phyloP scores from a whole-genome alignment of 805 yeast genomes.

The Nakazawaea wickerhamii region DNA sequence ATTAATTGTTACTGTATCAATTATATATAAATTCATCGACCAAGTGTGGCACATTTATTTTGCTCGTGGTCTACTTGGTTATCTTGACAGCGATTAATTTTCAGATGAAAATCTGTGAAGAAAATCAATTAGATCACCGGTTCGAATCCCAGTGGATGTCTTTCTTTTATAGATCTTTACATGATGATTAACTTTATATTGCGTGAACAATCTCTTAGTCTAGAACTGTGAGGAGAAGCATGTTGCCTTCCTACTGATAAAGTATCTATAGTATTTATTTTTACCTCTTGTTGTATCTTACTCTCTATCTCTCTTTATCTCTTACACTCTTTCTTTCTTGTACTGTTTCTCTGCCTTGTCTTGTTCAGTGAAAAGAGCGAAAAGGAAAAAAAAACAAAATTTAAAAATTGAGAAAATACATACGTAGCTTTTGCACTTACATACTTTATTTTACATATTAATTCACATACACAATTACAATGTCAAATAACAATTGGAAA shows the following conservation, averaged over 20 bases:
- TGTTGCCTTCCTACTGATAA: conserved; percentile 24
- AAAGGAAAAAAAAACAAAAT: neutral
- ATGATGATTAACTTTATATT: conserved; percentile 20
- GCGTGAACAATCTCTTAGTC: conserved; percentile 24
- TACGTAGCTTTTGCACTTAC: neutral
- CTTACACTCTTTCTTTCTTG: too few relatives aligned
- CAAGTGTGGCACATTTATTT: neutral
- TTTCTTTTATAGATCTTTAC: neutral
- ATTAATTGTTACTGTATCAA: too few relatives aligned
- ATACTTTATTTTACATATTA: neutral
- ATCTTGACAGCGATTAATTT: neutral
- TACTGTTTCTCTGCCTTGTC: too few relatives aligned
- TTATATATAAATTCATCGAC: neutral
- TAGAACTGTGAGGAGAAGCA: conserved; percentile 18
- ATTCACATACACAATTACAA: neutral
- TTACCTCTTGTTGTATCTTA: neutral
- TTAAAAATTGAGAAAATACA: neutral
- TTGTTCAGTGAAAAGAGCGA: too few relatives aligned
- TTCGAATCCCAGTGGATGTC: neutral
- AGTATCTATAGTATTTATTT: neutral
- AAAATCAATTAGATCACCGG: neutral
- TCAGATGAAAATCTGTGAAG: neutral
- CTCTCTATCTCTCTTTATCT: neutral
- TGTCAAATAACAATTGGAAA: conserved; percentile 8
- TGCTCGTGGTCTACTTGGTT: conserved; percentile 1